These are phyloP conservation scores for Shiraia sp. DNA, from an alignment of 2,329 filamentous ascomycete species.

Conservation along the genomic window DNA sequence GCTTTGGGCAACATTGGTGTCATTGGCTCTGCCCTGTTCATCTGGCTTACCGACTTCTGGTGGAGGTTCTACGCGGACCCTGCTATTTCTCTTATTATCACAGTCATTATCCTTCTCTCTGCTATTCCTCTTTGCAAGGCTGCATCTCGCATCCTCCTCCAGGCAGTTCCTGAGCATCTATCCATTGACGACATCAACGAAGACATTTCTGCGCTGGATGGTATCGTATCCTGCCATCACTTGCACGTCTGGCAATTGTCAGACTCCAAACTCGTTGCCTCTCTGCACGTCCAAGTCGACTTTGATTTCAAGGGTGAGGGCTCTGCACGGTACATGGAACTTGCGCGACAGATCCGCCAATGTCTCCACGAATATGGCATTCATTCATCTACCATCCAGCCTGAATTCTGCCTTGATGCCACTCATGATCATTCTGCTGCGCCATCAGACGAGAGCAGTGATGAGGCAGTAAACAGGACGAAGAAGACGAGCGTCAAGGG, in stretches of 20 bases:
- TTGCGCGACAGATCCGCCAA: slow-evolving; percentile 78
- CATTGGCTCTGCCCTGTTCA: slow-evolving; percentile 79
- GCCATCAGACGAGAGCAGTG: slow-evolving; percentile 36
- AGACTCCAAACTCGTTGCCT: slow-evolving; percentile 91
- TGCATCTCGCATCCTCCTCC: slow-evolving; percentile 84
- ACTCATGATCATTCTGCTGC: slow-evolving; percentile 48
- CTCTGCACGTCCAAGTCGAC: slow-evolving; percentile 87
- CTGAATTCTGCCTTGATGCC: slow-evolving; percentile 67
- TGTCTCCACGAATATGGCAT: slow-evolving; percentile 96
- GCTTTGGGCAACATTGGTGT: slow-evolving; percentile 86
- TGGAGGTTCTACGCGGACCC: slow-evolving; percentile 90
- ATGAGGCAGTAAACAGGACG: slow-evolving; percentile 32
- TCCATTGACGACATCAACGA: slow-evolving; percentile 87
- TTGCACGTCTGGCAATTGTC: slow-evolving; percentile 97
- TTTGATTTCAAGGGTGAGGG: slow-evolving; percentile 86
- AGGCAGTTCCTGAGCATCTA: slow-evolving; percentile 89
- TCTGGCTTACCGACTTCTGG: slow-evolving; percentile 84
- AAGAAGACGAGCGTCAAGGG: slow-evolving; percentile 44
- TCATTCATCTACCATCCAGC: slow-evolving; percentile 95
- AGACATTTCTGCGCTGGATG: slow-evolving; percentile 83
- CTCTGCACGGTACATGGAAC: slow-evolving; percentile 81
- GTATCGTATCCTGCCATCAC: slow-evolving; percentile 90
- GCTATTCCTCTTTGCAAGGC: slow-evolving; percentile 79
- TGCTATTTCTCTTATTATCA: slow-evolving; percentile 90
- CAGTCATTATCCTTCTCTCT: slow-evolving; percentile 71